Base-by-base conservation (phyloP, 148 eudicot species). In the Chenopodium album region DNA sequence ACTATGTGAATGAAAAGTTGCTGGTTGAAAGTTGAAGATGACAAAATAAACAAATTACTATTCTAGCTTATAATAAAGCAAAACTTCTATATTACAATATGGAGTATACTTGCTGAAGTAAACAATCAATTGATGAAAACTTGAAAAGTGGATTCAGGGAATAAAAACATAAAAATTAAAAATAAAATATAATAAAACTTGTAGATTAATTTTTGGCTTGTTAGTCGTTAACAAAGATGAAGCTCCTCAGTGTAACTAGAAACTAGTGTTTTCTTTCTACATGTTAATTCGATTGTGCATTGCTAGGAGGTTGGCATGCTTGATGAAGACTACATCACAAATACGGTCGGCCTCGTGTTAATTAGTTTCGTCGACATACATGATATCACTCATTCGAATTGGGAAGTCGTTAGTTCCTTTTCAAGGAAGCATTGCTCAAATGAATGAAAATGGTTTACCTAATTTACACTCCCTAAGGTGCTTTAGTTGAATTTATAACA, bases 261-360 rank as follows among this genome's bases (percentile, higher is more conserved):
- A 46, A 20, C 17, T 67, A 50, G 64, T 78, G 74, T 54, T 78
- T 78, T 67, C 81, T 78, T 78, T 5, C 41, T 78, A 41, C 41
- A 32, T 67, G 63, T 60, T 17, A 26, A 52, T 52, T 76, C 23
- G 6, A 56, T 54, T 62, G 28, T 62, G 66, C 28, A 62, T 4
- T 62, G 23, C 22, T 56, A 50, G 3, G 54, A 50, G 12, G 54
- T 41, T 41, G 44, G 8, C 44, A 41, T 41, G 44, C 44, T 4
- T 41, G 44, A 41, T 41, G 44, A 41, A 41, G 44, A 41, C 44
- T 41, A 41, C 44, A 41, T 41, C 44, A 41, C 44, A 41, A 6
- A 41, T 41, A 41, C 7, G 44, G 44, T 37, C 7, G 44, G 5
- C 44, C 44, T 41, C 44, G 0, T 1, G 44, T 41, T 2, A 0